Evolutionary conservation across 768 basidiomycete species (phyloP).

Genomic region (Tulasnella sp.): DNA sequence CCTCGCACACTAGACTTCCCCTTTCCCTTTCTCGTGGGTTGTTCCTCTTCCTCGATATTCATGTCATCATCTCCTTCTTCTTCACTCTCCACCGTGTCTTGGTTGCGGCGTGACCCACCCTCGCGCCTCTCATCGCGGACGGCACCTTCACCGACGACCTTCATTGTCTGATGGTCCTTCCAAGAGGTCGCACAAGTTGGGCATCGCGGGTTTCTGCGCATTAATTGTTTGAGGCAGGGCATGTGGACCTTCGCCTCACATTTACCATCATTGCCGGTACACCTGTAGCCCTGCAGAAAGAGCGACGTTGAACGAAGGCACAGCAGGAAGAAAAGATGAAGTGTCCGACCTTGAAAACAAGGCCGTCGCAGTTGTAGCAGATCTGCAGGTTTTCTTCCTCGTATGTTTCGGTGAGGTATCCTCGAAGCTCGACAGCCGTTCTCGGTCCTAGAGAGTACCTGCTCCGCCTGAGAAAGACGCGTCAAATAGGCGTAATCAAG

Average conservation of each 20-base stretch:
- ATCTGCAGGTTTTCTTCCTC: slow-evolving; percentile 55
- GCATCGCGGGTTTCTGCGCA: slow-evolving; percentile 40
- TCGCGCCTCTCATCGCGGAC: slow-evolving; percentile 42
- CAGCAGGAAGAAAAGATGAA: neutral
- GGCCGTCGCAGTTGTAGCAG: slow-evolving; percentile 68
- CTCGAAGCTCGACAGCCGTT: slow-evolving; percentile 60
- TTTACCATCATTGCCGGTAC: neutral
- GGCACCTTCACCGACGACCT: slow-evolving; percentile 58
- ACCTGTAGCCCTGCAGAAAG: neutral
- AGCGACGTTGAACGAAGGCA: neutral
- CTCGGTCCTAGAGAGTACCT: slow-evolving; percentile 72
- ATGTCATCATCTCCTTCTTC: slow-evolving; percentile 24
- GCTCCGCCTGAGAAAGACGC: slow-evolving; percentile 32
- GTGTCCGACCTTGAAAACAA: slow-evolving; percentile 30
- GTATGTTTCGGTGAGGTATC: slow-evolving; percentile 67
- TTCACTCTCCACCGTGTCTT: slow-evolving; percentile 26
- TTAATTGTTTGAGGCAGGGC: slow-evolving; percentile 47
- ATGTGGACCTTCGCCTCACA: slow-evolving; percentile 47
- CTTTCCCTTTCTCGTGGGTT: neutral
- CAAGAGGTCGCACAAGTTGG: slow-evolving; percentile 53
- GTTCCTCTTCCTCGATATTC: slow-evolving; percentile 23
- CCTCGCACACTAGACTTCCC: neutral
- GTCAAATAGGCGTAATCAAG: neutral
- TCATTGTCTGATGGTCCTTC: slow-evolving; percentile 28
- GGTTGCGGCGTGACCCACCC: slow-evolving; percentile 29